Conservation (phyloP, 2,329 filamentous ascomycete genomes). For the Macrophomina phaseolina region DNA sequence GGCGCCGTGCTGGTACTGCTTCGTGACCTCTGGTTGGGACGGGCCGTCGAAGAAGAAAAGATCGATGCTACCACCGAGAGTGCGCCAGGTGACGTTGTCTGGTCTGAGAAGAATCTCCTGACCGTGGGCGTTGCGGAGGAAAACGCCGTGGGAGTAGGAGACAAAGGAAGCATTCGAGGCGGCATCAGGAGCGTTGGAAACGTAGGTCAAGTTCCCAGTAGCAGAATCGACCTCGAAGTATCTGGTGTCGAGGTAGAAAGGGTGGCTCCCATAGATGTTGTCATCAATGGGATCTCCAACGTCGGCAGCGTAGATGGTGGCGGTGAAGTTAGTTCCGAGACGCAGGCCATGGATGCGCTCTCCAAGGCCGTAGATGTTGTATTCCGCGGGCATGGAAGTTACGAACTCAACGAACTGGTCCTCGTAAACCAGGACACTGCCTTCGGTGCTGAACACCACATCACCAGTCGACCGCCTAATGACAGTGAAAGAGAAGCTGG, state of each 20-base stretch:
- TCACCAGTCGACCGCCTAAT: constrained; percentile 66
- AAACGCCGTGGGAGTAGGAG: constrained; percentile 77
- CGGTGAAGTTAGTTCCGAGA: constrained; percentile 74
- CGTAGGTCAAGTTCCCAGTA: constrained; percentile 58
- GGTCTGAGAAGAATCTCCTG: constrained; percentile 73
- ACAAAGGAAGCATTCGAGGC: constrained; percentile 58
- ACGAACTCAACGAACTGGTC: constrained; percentile 79
- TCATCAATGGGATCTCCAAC: constrained; percentile 66
- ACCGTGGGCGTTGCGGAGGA: constrained; percentile 76
- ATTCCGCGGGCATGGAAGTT: constrained; percentile 69
- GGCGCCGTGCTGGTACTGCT: constrained; percentile 70
- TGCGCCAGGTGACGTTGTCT: constrained; percentile 72
- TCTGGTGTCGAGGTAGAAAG: constrained; percentile 79
- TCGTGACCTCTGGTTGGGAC: constrained; percentile 69
- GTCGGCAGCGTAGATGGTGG: constrained; percentile 72
- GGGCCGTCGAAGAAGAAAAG: constrained; percentile 81
- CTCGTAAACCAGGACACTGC: constrained; percentile 71
- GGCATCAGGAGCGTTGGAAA: constrained; percentile 50
- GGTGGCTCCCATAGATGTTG: constrained; percentile 79
- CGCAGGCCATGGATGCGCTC: constrained; percentile 74
- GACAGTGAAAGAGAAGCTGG: constrained; percentile 63
- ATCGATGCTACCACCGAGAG: constrained; percentile 77
- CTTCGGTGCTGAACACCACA: constrained; percentile 70
- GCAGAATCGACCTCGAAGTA: constrained; percentile 66
- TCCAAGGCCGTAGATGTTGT: constrained; percentile 77